These are phyloP conservation scores for Vicia villosa DNA, from an alignment of 306 rosid species.

Conservation along the genomic window DNA sequence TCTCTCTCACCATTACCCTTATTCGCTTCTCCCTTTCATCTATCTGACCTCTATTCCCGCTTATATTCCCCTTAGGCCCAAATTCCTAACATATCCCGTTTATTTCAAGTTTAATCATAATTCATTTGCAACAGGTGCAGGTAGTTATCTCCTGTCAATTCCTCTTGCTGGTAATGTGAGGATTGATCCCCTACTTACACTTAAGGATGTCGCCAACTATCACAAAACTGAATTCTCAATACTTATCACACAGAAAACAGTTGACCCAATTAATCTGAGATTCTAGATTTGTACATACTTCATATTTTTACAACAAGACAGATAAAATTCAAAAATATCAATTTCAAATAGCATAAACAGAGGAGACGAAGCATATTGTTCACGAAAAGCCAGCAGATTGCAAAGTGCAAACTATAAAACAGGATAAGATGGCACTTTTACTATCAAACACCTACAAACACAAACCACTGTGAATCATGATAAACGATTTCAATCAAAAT, in stretches of 20 bases:
- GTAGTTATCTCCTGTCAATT: not conserved
- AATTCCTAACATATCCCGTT: not conserved
- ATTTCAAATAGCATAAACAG: not conserved
- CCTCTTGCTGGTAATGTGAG: not conserved
- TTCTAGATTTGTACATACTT: not conserved
- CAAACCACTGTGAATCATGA: not conserved
- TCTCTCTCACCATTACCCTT: not conserved
- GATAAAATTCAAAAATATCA: not conserved
- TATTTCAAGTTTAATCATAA: not conserved
- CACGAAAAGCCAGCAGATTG: not conserved
- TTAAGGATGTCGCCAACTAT: not conserved
- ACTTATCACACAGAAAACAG: not conserved
- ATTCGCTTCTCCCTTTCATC: not conserved
- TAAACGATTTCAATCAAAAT: too few species aligned
- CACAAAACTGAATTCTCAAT: not conserved
- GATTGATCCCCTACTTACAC: not conserved
- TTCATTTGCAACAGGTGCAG: not conserved
- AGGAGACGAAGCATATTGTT: not conserved
- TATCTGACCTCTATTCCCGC: not conserved
- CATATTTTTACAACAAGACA: not conserved
- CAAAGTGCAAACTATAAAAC: too few species aligned
- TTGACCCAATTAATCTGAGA: not conserved
- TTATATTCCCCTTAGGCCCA: not conserved
- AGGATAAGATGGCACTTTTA: constrained; percentile 2
- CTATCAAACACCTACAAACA: not conserved